Base-by-base conservation (phyloP, 176 grass and related monocot species). In the Phyllostachys edulis region DNA sequence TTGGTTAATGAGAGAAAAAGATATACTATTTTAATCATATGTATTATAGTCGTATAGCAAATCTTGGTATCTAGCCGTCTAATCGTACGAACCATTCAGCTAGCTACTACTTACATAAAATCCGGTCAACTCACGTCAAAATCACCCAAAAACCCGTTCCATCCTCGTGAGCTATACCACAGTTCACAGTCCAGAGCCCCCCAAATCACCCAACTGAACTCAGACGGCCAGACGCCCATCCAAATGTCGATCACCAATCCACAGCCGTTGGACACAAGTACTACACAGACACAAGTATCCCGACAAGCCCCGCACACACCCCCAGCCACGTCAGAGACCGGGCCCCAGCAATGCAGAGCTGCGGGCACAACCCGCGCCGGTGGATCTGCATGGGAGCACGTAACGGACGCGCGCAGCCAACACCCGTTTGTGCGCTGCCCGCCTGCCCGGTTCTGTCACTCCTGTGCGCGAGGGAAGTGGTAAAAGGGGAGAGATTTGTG, bases 381-480 rank as follows among this genome's bases (percentile, higher is more conserved):
- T 7, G 36, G n/a, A 57, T 2, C 9, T 27, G 45, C 60, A 76
- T 66, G 82, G 71, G 71, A 71, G 37, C 51, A 57, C 79, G 79
- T 59, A 70, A 44, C 79, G 44, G 56, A 38, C 69, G 45, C 71
- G 60, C 47, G 47, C 47, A 51, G 49, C 49, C 70, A 57, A 17
- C 44, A 23, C 52, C 63, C 86, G 79, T 52, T 63, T 60, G 41
- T 40, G 21, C 21, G 18, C 61, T 63, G 39, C 50, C 78, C 32
- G 32, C 3, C 75, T 65, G 76, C 78, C 69, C 70, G 70, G 62
- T 67, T 45, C 85, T 87, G 78, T 50, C 71, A 56, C 56, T 26
- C 61, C 69, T 55, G 32, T 41, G 54, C 62, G 69, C 32, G 57
- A 65, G 63, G 65, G 63, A 16, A 63, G 20, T 17, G 75, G 57